Percentiles rank a stretch among this genome's conserved stretches.
Conservation (phyloP, 2,329 filamentous ascomycete genomes). For the Macrophomina phaseolina region DNA sequence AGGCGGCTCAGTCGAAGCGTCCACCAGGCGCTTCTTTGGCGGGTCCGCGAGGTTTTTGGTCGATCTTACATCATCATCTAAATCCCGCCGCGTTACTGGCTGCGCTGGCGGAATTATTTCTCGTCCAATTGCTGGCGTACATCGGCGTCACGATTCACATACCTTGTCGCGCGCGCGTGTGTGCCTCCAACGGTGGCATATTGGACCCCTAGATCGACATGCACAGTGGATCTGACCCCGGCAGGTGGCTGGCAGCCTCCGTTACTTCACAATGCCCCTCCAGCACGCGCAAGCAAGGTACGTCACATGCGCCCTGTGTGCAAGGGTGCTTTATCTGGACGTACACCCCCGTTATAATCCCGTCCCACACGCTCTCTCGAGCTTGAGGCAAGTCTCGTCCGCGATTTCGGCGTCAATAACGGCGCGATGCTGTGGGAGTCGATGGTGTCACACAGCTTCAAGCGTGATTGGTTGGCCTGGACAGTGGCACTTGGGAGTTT, state of each 20-base stretch:
- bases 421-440: too few relatives aligned
- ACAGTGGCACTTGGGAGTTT: too few relatives aligned
- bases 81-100: slow-evolving; percentile 15
- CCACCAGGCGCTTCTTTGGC: slow-evolving; percentile 3
- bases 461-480: too few relatives aligned
- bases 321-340: neutral
- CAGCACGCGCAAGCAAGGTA: neutral
- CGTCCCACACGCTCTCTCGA: too few relatives aligned
- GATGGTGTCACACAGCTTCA: too few relatives aligned
- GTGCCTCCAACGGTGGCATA: neutral
- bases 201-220: slow-evolving; percentile 24
- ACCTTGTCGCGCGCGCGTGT: slow-evolving; percentile 8
- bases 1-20: neutral
- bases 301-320: neutral
- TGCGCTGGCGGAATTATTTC: neutral
- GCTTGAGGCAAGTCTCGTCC: too few relatives aligned
- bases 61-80: slow-evolving; percentile 1
- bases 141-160: slow-evolving; percentile 11
- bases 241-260: slow-evolving; percentile 1
- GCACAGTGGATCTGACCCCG: slow-evolving; percentile 2
- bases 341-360: too few relatives aligned
- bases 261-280: neutral
- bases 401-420: too few relatives aligned
- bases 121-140: neutral
- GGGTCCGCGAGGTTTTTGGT: slow-evolving; percentile 3